Percentiles rank a stretch among this genome's conserved stretches.
These are phyloP conservation scores for Boletellus ananas DNA, from an alignment of 768 basidiomycete genomes.

Conservation along the genomic window DNA sequence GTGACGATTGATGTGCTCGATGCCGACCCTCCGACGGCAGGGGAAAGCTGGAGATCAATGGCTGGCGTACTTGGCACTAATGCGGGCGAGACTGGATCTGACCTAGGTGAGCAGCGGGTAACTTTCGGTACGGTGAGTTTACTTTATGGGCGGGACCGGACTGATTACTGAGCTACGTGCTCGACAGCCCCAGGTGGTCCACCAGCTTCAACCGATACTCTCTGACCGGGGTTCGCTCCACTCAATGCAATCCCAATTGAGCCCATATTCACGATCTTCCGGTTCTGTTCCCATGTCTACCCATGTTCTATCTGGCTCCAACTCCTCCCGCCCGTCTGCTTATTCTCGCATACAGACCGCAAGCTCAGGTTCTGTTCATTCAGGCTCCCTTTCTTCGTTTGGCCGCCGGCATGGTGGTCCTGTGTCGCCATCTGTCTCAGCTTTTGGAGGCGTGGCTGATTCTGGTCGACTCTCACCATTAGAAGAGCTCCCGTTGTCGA, in stretches of 20 bases:
- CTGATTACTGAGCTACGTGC: slow-evolving; percentile 15
- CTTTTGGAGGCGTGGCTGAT: slow-evolving; percentile 38
- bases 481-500: slow-evolving; percentile 18
- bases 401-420: slow-evolving; percentile 37
- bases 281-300: slow-evolving; percentile 53
- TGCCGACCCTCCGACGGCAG: slow-evolving; percentile 62
- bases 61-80: slow-evolving; percentile 26
- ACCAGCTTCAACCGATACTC: slow-evolving; percentile 37
- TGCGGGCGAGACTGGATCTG: slow-evolving; percentile 15
- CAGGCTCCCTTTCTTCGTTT: slow-evolving; percentile 53
- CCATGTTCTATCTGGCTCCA: slow-evolving; percentile 46
- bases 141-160: not conserved
- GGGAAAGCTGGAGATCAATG: slow-evolving; percentile 58
- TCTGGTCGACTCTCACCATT: slow-evolving; percentile 21
- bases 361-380: slow-evolving; percentile 41
- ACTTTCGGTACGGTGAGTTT: slow-evolving; percentile 63
- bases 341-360: slow-evolving; percentile 36
- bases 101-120: slow-evolving; percentile 38
- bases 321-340: slow-evolving; percentile 51
- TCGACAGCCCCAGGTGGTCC: slow-evolving; percentile 42
- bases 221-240: slow-evolving; percentile 66
- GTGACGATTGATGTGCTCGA: slow-evolving; percentile 61
- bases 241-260: slow-evolving; percentile 57
- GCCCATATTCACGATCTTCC: slow-evolving; percentile 44
- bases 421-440: slow-evolving; percentile 49